Base-by-base conservation (phyloP, 164 flowering plant genomes). In the Saururus chinensis region DNA sequence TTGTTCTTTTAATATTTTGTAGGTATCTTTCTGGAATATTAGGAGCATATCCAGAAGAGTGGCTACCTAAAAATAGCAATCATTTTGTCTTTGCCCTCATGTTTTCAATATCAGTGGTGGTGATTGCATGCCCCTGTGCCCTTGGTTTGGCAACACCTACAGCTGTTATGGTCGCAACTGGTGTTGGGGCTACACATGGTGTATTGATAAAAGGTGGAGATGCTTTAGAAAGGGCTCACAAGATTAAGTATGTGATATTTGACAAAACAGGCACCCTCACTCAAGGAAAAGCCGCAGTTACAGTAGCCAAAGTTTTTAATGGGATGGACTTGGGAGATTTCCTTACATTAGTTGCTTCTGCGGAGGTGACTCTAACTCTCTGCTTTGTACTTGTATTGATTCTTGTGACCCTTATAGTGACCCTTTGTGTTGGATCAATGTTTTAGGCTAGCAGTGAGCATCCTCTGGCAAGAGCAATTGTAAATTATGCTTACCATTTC, bases 101-200 rank as follows among this genome's bases (percentile, higher is more conserved):
- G 99, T 95, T 91, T 76, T 71, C 97, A 21, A 91, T 95, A 79
- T 83, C 99, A 52, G 99, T 95, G 62, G 98, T 95, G 62, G 99
- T 95, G 59, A 91, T 91, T 80, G 96, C 99, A 51, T 95, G 99
- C 57, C 99, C 99, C 3, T 95, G 99, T 79, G 98, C 98, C 35
- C 96, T 95, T 74, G 99, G 99, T n/a, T 75, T 95, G 86, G 99
- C 99, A 59, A 95, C 99, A 59, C 99, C 98, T 54, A 95, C 99
- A 41, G 98, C 99, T 67, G 83, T 95, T 62, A 95, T 95, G 99
- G 99, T 91, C 60, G 96, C 98, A 26, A 91, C 99, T 14, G 97
- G 98, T 45, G 95, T 91, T 62, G 98, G 96, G 58, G 98, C 99
- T 56, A 82, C 80, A 60, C 85, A 91, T 75, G 98, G 99, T 30